Evolutionary conservation across 177 flowering plant species (phyloP).

Genomic region (Vitis hybrid): DNA sequence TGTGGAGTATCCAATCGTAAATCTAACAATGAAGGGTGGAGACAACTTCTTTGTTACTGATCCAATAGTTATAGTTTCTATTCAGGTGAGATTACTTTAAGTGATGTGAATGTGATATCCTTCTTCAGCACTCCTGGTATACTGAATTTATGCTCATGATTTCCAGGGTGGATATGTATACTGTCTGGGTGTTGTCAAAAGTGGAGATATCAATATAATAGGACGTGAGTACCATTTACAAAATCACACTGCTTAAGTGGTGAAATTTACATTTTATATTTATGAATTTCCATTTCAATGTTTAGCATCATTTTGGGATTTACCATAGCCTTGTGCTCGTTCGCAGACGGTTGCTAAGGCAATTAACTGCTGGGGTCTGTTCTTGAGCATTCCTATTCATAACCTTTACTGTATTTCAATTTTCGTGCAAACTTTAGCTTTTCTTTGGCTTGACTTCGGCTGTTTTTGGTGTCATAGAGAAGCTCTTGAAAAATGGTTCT

Average conservation of each 20-base stretch:
- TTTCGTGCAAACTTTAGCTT: too few relatives aligned
- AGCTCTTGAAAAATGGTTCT: too few relatives aligned
- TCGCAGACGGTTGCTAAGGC: too few relatives aligned
- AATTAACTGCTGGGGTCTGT: too few relatives aligned
- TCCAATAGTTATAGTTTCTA: slow-evolving; percentile 34
- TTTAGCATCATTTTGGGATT: neutral
- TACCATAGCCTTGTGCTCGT: neutral
- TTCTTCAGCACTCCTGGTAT: neutral
- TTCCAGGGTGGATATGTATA: slow-evolving; percentile 35
- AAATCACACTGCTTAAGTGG: neutral
- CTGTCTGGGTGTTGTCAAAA: slow-evolving; percentile 71
- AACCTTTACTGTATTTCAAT: too few relatives aligned
- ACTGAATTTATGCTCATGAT: slow-evolving; percentile 8
- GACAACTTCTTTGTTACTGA: slow-evolving; percentile 33
- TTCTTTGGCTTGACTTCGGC: too few relatives aligned
- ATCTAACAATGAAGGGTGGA: slow-evolving; percentile 77
- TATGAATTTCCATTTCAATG: neutral
- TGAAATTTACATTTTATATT: too few relatives aligned
- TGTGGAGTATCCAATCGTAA: slow-evolving; percentile 34
- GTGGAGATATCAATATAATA: slow-evolving; percentile 69
- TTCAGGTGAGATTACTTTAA: slow-evolving; percentile 29
- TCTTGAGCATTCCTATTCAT: too few relatives aligned
- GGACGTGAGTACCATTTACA: slow-evolving; percentile 67
- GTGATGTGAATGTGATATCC: neutral
- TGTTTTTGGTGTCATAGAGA: too few relatives aligned